A percentile compares a stretch with the other conserved stretches of the same genome.
These are phyloP conservation scores for Pouteria campechiana DNA, from an alignment of 179 eudicot genomes.

Conservation along the genomic window DNA sequence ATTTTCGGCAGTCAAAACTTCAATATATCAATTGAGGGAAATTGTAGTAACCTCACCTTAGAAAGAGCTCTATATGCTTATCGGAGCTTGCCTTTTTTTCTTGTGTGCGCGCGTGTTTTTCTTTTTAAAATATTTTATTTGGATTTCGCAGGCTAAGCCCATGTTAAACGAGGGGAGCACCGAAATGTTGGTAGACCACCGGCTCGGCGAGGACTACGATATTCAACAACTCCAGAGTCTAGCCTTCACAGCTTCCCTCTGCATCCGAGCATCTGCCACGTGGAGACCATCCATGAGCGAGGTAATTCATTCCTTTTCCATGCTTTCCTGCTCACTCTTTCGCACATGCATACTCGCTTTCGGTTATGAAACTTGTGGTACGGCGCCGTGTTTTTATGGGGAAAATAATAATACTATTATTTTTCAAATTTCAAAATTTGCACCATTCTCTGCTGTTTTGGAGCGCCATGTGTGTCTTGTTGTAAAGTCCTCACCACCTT, in stretches of 20 bases:
- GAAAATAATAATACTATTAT: background rate
- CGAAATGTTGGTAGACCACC: conserved; percentile 55
- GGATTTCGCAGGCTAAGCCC: conserved; percentile 70
- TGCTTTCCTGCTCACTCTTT: background rate
- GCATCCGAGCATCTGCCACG: conserved; percentile 63
- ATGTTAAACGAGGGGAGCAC: conserved; percentile 45
- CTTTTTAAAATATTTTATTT: too few species aligned
- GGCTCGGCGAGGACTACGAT: conserved; percentile 47
- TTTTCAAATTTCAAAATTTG: background rate
- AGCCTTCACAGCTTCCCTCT: conserved; percentile 71
- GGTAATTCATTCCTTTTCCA: conserved; percentile 25
- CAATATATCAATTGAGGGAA: too few species aligned
- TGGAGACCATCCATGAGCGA: conserved; percentile 93
- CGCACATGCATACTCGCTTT: too few species aligned
- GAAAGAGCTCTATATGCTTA: too few species aligned
- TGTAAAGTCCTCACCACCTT: background rate
- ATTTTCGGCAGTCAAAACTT: too few species aligned
- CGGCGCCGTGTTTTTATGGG: too few species aligned
- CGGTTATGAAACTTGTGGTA: too few species aligned
- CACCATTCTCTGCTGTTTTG: background rate
- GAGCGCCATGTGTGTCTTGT: background rate
- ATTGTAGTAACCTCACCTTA: too few species aligned
- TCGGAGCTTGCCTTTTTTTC: too few species aligned
- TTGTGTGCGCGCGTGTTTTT: too few species aligned
- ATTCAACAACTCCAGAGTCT: conserved; percentile 27